Percentiles rank a stretch among this genome's conserved stretches.
Evolutionary conservation across 176 grass and related monocot species (phyloP).

Genomic region (Stipa capillata): DNA sequence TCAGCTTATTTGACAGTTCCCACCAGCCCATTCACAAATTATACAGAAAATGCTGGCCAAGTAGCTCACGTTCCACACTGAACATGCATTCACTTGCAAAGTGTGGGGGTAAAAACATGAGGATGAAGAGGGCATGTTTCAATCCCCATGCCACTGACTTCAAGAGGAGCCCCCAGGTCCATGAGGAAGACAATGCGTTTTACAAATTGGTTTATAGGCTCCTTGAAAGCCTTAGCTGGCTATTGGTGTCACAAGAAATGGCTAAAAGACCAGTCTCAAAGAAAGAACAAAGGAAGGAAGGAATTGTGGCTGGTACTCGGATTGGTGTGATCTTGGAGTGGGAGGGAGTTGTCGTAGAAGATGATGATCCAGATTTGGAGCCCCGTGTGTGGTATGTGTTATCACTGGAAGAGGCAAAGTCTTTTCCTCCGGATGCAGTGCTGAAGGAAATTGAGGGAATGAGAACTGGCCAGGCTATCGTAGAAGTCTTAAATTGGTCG

Average conservation of each 20-base stretch:
- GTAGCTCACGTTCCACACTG: neutral
- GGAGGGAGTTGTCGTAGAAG: constrained; percentile 68
- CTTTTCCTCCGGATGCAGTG: constrained; percentile 43
- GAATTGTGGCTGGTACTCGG: neutral
- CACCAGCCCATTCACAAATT: neutral
- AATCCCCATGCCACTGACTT: constrained; percentile 30
- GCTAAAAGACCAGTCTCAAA: constrained; percentile 11
- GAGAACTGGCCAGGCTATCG: constrained; percentile 62
- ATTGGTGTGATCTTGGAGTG: constrained; percentile 84
- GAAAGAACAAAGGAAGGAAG: constrained; percentile 41
- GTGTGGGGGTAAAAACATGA: neutral
- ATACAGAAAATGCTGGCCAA: constrained; percentile 20
- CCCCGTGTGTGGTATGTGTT: constrained; percentile 56
- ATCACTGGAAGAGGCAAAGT: constrained; percentile 53
- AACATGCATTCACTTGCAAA: constrained; percentile 14
- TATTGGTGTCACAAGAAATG: constrained; percentile 27
- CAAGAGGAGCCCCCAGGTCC: constrained; percentile 17
- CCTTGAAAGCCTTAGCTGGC: constrained; percentile 59
- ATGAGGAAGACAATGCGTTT: constrained; percentile 28
- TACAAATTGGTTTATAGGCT: constrained; percentile 46
- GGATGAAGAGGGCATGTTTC: constrained; percentile 7
- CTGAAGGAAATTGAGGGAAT: constrained; percentile 64
- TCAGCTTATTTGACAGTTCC: constrained; percentile 2
- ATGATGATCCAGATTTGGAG: constrained; percentile 55
- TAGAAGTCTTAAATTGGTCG: constrained; percentile 67